A percentile compares a stretch with the other conserved stretches of the same genome.
phyloP scores from a whole-genome alignment of 176 grass and related monocot species.

The Olyra latifolia region DNA sequence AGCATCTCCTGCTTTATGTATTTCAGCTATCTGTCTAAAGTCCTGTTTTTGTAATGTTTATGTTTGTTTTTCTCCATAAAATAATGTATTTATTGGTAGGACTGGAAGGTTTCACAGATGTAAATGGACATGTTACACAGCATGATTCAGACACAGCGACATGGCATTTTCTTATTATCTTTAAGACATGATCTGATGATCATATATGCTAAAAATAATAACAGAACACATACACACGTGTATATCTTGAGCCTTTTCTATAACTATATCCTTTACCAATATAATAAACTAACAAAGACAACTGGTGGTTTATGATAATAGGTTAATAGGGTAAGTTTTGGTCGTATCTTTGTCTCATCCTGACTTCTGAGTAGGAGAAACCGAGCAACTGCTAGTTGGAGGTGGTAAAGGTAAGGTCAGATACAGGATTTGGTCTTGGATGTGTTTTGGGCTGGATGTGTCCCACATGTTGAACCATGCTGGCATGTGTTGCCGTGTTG shows the following conservation, averaged over 20 bases:
- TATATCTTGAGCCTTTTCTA: not conserved
- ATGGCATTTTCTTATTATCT: not conserved
- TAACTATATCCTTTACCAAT: not conserved
- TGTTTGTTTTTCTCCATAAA: no score
- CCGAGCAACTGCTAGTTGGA: not conserved
- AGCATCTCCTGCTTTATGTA: constrained; percentile 33
- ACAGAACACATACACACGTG: not conserved
- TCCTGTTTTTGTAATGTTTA: constrained; percentile 14
- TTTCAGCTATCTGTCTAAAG: constrained; percentile 4
- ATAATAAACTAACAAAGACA: not conserved
- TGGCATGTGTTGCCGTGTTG: not conserved
- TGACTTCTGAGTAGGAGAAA: not conserved
- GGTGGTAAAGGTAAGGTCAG: not conserved
- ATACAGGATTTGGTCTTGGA: not conserved
- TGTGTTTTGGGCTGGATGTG: not conserved
- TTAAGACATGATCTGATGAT: not conserved
- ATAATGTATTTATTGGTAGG: not conserved
- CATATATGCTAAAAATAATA: not conserved
- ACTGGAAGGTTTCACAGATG: not conserved
- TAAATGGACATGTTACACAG: not conserved
- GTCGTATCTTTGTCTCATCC: not conserved
- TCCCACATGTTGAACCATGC: not conserved
- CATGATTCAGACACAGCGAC: not conserved
- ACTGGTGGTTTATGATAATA: not conserved
- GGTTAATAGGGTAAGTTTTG: not conserved